Conservation (phyloP, 2,329 filamentous ascomycete genomes). For the Lasiodiplodia theobromae region DNA sequence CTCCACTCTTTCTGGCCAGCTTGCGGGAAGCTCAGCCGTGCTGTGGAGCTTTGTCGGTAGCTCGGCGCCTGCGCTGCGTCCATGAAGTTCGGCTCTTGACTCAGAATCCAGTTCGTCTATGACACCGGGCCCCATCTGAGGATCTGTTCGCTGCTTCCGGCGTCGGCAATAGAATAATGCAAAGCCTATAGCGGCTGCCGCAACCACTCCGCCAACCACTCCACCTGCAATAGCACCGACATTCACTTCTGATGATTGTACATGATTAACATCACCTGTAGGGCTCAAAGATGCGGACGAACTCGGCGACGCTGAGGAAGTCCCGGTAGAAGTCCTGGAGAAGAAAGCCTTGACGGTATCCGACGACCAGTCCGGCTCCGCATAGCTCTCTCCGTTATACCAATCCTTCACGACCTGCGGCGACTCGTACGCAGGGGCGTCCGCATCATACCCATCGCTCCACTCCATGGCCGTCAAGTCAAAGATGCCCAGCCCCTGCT, state of each 20-base stretch:
- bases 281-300: not conserved
- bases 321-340: not conserved
- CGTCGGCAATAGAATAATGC: not conserved
- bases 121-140: too few species aligned
- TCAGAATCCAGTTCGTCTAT: too few species aligned
- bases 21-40: too few species aligned
- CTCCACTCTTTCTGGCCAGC: too few species aligned
- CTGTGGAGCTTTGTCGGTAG: too few species aligned
- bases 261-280: not conserved
- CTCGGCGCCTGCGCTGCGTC: too few species aligned
- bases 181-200: not conserved
- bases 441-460: constrained; percentile 16
- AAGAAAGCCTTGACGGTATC: not conserved
- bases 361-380: not conserved
- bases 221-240: not conserved
- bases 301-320: not conserved
- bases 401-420: constrained; percentile 16
- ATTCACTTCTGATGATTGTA: not conserved
- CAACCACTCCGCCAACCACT: not conserved
- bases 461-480: constrained; percentile 18
- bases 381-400: not conserved
- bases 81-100: too few species aligned
- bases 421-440: constrained; percentile 6
- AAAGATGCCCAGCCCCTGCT: constrained; percentile 21
- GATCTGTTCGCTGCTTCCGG: not conserved